Evolutionary conservation across 306 rosid species (phyloP).

Genomic region (Biancaea sappan): DNA sequence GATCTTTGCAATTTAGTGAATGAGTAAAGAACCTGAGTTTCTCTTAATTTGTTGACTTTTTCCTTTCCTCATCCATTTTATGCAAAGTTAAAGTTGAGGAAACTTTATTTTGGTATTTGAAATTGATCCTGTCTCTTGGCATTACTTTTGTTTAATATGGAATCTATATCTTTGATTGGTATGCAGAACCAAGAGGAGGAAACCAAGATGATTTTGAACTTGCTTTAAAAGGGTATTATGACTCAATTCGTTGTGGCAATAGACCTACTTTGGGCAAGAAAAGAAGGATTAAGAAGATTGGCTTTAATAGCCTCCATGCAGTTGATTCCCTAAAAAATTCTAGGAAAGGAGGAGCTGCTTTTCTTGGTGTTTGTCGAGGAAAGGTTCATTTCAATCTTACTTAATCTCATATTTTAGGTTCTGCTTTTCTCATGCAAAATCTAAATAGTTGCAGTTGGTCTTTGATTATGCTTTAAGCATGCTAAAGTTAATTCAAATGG

Average conservation of each 20-base stretch:
- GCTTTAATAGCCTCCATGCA: slow-evolving; percentile 41
- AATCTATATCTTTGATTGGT: slow-evolving; percentile 33
- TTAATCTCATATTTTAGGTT: slow-evolving; percentile 21
- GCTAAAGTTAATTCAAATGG: slow-evolving; percentile 3
- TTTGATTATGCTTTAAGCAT: slow-evolving; percentile 15
- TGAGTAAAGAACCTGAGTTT: slow-evolving; percentile 17
- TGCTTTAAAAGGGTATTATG: slow-evolving; percentile 73
- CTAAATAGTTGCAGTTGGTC: slow-evolving; percentile 17
- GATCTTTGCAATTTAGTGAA: slow-evolving; percentile 13
- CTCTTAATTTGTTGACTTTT: slow-evolving; percentile 7
- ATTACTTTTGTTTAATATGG: slow-evolving; percentile 19
- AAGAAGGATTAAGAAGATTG: slow-evolving; percentile 57
- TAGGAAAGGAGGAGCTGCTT: slow-evolving; percentile 82
- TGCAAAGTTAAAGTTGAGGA: slow-evolving; percentile 20
- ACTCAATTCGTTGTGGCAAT: slow-evolving; percentile 57
- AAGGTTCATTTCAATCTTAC: slow-evolving; percentile 56
- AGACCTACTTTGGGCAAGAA: slow-evolving; percentile 54
- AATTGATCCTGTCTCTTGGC: slow-evolving; percentile 25
- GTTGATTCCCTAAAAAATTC: slow-evolving; percentile 40
- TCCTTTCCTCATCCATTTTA: slow-evolving; percentile 26
- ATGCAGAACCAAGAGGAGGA: slow-evolving; percentile 91
- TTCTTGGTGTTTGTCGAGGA: slow-evolving; percentile 95
- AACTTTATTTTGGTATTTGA: slow-evolving; percentile 22
- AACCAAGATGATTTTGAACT: slow-evolving; percentile 85
- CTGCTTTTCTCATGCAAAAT: slow-evolving; percentile 7